Evolutionary conservation across 495 filamentous ascomycete species (phyloP).

Genomic region (Xylaria nigripes): DNA sequence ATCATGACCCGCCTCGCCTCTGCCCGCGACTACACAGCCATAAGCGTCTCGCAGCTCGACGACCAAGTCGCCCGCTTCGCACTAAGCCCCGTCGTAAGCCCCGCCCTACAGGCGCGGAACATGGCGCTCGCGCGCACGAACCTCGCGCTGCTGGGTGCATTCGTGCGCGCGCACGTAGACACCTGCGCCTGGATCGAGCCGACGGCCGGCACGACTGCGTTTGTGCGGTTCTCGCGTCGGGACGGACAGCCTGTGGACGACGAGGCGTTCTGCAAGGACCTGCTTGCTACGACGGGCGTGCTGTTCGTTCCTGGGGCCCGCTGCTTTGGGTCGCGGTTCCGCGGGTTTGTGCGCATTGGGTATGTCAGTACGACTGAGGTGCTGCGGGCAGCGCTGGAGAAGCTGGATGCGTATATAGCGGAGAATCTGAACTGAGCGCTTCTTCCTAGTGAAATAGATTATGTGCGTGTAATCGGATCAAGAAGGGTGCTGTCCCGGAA

Average conservation of each 20-base stretch:
- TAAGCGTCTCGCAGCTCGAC: conserved; percentile 75
- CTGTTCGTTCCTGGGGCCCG: conserved; percentile 67
- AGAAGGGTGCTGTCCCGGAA: no score
- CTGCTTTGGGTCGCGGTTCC: conserved; percentile 69
- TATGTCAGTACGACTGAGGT: conserved; percentile 68
- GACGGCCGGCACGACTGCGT: conserved; percentile 73
- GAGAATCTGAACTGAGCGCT: conserved; percentile 11
- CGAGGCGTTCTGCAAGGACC: conserved; percentile 58
- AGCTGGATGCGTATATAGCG: conserved; percentile 51
- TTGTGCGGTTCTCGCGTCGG: conserved; percentile 58
- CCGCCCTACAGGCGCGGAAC: conserved; percentile 61
- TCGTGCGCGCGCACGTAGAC: conserved; percentile 55
- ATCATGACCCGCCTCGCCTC: conserved; percentile 58
- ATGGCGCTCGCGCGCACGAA: conserved; percentile 63
- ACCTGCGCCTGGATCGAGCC: conserved; percentile 62
- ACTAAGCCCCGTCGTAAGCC: conserved; percentile 53
- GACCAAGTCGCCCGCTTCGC: conserved; percentile 73
- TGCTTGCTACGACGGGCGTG: conserved; percentile 65
- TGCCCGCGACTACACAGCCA: conserved; percentile 77
- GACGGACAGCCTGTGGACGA: conserved; percentile 64
- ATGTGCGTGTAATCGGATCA: no score
- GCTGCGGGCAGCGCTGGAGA: conserved; percentile 57
- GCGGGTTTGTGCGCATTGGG: conserved; percentile 72
- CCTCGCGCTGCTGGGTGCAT: conserved; percentile 56
- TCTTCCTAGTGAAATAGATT: no score